Percentiles rank a stretch among this genome's conserved stretches.
Evolutionary conservation across 495 filamentous ascomycete genomes (phyloP).

Genomic region (Achaetomiella virescens): DNA sequence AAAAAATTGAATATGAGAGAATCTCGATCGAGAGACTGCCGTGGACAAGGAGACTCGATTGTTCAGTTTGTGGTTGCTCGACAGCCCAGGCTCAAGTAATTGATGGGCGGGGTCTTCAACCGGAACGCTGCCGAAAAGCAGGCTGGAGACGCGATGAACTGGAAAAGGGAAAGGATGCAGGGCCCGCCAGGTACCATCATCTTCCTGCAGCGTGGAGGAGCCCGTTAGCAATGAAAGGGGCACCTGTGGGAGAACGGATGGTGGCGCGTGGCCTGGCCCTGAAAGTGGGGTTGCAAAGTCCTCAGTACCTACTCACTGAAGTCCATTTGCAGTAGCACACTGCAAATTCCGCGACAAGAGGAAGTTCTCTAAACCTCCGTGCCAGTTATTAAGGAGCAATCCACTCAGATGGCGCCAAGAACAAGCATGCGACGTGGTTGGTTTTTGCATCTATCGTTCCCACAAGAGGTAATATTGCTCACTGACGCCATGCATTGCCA

Average conservation of each 20-base stretch:
- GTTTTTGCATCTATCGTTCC: background rate
- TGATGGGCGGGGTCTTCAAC: too few relatives aligned
- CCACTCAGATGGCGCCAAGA: slow-evolving; percentile 5
- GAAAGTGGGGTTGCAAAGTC: slow-evolving; percentile 18
- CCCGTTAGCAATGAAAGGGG: slow-evolving; percentile 21
- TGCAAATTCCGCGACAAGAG: too few relatives aligned
- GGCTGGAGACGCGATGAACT: background rate
- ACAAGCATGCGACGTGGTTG: background rate
- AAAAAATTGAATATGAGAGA: background rate
- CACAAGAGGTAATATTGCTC: slow-evolving; percentile 5
- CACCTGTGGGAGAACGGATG: slow-evolving; percentile 18
- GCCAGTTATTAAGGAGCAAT: background rate
- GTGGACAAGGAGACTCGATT: too few relatives aligned
- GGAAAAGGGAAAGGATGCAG: background rate
- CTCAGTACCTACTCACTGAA: background rate
- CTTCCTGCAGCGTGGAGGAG: slow-evolving; percentile 9
- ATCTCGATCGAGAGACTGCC: too few relatives aligned
- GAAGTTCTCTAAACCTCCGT: slow-evolving; percentile 6
- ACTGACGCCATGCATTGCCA: background rate
- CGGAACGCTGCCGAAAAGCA: too few relatives aligned
- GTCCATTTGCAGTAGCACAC: background rate
- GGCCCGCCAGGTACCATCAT: slow-evolving; percentile 1
- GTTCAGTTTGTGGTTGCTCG: too few relatives aligned
- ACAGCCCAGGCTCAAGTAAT: too few relatives aligned
- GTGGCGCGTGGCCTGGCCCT: slow-evolving; percentile 25